Base-by-base conservation (phyloP, 306 rosid genomes). In the Begonia loranthoides region DNA sequence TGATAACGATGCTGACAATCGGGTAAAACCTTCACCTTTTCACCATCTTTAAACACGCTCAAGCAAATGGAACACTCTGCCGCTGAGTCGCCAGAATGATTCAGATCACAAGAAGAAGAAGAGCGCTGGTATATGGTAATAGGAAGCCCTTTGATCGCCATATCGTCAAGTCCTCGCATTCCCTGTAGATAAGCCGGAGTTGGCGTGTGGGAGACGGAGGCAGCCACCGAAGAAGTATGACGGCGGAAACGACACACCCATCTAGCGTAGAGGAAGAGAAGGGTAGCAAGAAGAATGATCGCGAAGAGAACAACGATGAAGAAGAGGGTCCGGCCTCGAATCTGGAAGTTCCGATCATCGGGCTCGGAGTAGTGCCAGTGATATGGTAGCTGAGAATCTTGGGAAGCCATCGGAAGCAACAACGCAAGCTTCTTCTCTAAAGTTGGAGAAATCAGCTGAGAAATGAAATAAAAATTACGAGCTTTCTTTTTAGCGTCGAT, bases 1-100 rank as follows among this genome's bases (percentile, higher is more conserved):
- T 90, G 97, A 12, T 67, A 90, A 49, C 66, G 64, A 59, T 90
- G 97, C 41, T 54, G 60, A 44, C 97, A 90, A 1, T 13, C 54
- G 0, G 97, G 95, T 64, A 90, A 64, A 55, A 85, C 72, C 85
- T 90, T 90, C 14, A 90, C 62, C 53, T 80, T 82, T 41, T 90
- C 94, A 0, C 86, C 95, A 22, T 79, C 90, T 14, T 51, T 57
- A 45, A 85, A 79, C 56, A 60, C 75, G 0, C 92, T 77, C 0
- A 90, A 72, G 59, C 97, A 90, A 6, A 89, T 89, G 36, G 79
- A 77, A 13, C 97, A 90, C 85, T 85, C 96, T 11, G 44, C 39
- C 9, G 39, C 10, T 6, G 45, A 8, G 34, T 11, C 13, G 59
- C 17, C 33, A 9, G 47, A 17, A 9, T 9, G 13, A 49, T 39